These are phyloP conservation scores for Trichosanthes truncata DNA, from an alignment of 306 rosid genomes.

Conservation along the genomic window DNA sequence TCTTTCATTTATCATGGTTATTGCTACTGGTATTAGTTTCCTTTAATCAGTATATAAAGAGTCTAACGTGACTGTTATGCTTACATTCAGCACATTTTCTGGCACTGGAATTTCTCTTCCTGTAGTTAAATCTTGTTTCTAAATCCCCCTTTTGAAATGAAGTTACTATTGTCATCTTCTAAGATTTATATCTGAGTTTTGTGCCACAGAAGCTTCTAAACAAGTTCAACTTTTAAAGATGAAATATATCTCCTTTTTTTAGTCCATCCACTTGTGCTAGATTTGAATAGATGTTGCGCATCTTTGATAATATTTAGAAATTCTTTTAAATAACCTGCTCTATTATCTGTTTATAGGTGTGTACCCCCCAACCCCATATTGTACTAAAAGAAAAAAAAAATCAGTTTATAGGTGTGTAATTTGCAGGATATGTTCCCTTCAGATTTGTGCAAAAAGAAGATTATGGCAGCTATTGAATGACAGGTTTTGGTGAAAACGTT, in stretches of 20 bases:
- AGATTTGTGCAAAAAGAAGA: constrained; percentile 20
- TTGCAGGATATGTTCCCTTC: constrained; percentile 32
- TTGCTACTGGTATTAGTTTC: background rate
- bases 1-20: too few relatives aligned
- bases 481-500: background rate
- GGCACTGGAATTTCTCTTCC: background rate
- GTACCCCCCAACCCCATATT: too few relatives aligned
- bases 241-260: background rate
- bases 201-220: background rate
- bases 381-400: too few relatives aligned
- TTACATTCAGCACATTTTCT: background rate
- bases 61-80: background rate
- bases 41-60: background rate
- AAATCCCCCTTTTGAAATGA: background rate
- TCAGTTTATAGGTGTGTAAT: constrained; percentile 23
- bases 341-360: constrained; percentile 21
- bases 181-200: background rate
- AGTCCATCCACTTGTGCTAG: background rate
- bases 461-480: constrained; percentile 4
- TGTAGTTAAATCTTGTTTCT: background rate
- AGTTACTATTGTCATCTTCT: background rate
- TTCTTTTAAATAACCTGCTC: constrained; percentile 1
- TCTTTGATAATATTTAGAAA: background rate
- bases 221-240: background rate
- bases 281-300: background rate